phyloP scores from a whole-genome alignment of 140 eudicot genomes.

The Flaveria floridana region DNA sequence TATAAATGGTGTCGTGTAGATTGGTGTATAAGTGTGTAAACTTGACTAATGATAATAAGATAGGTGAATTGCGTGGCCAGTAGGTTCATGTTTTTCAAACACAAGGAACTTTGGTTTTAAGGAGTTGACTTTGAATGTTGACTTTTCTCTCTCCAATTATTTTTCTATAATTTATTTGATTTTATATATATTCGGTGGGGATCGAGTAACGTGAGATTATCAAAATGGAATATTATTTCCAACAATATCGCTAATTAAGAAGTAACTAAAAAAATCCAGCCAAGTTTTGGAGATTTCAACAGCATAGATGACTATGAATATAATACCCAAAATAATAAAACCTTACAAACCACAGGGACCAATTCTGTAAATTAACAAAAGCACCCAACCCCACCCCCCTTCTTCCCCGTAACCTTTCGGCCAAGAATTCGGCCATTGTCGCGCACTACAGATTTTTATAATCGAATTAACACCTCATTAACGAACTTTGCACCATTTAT shows the following conservation, averaged over 20 bases:
- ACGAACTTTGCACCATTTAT: no score
- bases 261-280: not conserved
- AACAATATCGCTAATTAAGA: not conserved
- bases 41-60: slow-evolving; percentile 26
- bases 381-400: no score
- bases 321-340: no score
- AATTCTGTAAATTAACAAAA: no score
- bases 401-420: no score
- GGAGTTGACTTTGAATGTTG: slow-evolving; percentile 41
- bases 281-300: no score
- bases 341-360: no score
- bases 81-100: slow-evolving; percentile 38
- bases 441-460: no score
- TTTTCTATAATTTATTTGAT: slow-evolving; percentile 18
- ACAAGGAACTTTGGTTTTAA: slow-evolving; percentile 33
- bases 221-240: not conserved
- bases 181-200: slow-evolving; percentile 26
- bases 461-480: no score
- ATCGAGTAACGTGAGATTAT: slow-evolving; percentile 6
- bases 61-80: slow-evolving; percentile 32
- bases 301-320: no score
- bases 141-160: slow-evolving; percentile 24
- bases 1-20: slow-evolving; percentile 18
- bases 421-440: no score
- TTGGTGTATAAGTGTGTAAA: slow-evolving; percentile 30